Conservation (phyloP, 495 filamentous ascomycete species). For the Aspergillus taichungensis region DNA sequence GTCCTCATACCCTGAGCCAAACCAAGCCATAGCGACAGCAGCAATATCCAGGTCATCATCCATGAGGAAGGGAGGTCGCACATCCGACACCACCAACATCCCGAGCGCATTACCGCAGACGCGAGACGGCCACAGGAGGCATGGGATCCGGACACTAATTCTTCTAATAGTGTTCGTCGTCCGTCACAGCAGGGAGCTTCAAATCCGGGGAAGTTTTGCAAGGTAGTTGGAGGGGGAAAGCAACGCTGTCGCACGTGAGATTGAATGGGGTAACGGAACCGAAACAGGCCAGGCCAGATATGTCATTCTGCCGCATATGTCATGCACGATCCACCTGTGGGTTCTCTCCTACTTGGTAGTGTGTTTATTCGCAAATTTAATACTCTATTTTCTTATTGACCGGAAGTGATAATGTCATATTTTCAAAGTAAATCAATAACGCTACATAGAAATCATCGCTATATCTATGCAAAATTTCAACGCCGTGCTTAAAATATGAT, state of each 20-base stretch:
- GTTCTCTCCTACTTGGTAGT: too few relatives aligned
- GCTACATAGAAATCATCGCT: too few relatives aligned
- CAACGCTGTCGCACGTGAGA: constrained; percentile 13
- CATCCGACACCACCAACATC: constrained; percentile 36
- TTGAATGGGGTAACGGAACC: neutral
- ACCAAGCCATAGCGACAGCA: constrained; percentile 33
- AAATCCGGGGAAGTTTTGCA: neutral
- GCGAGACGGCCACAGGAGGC: constrained; percentile 16
- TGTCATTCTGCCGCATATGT: constrained; percentile 8
- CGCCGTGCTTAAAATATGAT: too few relatives aligned
- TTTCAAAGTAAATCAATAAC: too few relatives aligned
- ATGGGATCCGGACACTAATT: constrained; percentile 14
- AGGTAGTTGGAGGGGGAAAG: neutral
- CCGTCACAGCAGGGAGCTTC: too few relatives aligned
- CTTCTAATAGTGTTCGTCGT: too few relatives aligned
- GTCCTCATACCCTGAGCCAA: constrained; percentile 33
- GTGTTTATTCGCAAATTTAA: neutral
- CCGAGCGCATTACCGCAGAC: constrained; percentile 36
- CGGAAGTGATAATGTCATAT: too few relatives aligned
- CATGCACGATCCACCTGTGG: neutral
- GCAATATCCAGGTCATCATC: constrained; percentile 31
- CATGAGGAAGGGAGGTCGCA: constrained; percentile 28
- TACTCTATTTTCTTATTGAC: too few relatives aligned
- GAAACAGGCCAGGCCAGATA: constrained; percentile 11
- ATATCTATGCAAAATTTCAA: too few relatives aligned